Percentiles rank a stretch among this genome's conserved stretches.
These are phyloP conservation scores for Stropharia rugosoannulata DNA, from an alignment of 768 basidiomycete species.

Conservation along the genomic window DNA sequence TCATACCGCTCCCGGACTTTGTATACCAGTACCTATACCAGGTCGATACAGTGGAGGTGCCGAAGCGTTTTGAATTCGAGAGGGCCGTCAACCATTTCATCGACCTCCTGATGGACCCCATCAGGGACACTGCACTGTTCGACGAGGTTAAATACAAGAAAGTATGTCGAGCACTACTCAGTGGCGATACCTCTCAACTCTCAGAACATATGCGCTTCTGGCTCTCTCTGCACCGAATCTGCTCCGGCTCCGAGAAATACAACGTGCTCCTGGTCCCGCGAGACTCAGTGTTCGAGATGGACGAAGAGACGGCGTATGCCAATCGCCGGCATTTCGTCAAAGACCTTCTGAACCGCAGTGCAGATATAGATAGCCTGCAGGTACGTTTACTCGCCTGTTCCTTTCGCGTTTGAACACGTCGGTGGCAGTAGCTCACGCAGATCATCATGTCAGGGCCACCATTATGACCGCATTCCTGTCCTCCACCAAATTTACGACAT, in stretches of 20 bases:
- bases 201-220: constrained; percentile 45
- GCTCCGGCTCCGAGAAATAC: constrained; percentile 57
- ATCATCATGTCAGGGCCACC: constrained; percentile 15
- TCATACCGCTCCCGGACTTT: constrained; percentile 57
- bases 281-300: constrained; percentile 55
- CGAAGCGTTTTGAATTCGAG: constrained; percentile 52
- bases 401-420: not conserved
- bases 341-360: constrained; percentile 13
- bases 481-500: constrained; percentile 69
- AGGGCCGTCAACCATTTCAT: constrained; percentile 48
- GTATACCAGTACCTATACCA: constrained; percentile 54
- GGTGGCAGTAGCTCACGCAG: not conserved
- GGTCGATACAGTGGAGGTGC: constrained; percentile 60
- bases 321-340: constrained; percentile 30
- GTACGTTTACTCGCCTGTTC: constrained; percentile 8
- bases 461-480: constrained; percentile 65
- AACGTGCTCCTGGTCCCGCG: constrained; percentile 59
- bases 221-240: constrained; percentile 59
- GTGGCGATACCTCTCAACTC: constrained; percentile 37
- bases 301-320: constrained; percentile 48
- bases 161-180: constrained; percentile 46
- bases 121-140: constrained; percentile 62
- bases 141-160: constrained; percentile 52
- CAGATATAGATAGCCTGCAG: constrained; percentile 17
- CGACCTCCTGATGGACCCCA: constrained; percentile 46